Percentiles rank a stretch among this genome's conserved stretches.
phyloP scores from a whole-genome alignment of 129 eudicot species.

The Solidago caesia region DNA sequence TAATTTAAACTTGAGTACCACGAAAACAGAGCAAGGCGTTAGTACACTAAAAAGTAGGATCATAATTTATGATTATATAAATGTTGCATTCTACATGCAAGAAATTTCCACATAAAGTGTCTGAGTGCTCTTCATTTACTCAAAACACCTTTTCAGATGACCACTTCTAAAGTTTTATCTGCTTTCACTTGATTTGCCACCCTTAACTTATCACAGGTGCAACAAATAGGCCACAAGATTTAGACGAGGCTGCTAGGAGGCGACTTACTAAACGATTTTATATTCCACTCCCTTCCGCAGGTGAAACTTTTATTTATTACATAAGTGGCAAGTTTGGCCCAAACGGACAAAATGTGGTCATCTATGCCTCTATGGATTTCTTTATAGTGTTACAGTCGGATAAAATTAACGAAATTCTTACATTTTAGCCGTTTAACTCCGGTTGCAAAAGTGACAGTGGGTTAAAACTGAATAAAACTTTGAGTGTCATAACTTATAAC shows the following conservation, averaged over 20 bases:
- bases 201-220: constrained; percentile 56
- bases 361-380: too few relatives aligned
- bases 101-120: neutral
- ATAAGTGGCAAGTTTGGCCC: constrained; percentile 7
- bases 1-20: neutral
- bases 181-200: neutral
- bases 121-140: neutral
- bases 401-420: too few relatives aligned
- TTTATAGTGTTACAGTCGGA: too few relatives aligned
- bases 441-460: too few relatives aligned
- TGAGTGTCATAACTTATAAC: too few relatives aligned
- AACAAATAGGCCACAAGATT: constrained; percentile 94
- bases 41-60: neutral
- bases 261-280: constrained; percentile 89
- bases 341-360: too few relatives aligned
- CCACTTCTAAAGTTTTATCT: neutral
- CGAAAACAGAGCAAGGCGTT: neutral
- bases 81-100: constrained; percentile 10
- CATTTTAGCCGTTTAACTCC: too few relatives aligned
- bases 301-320: constrained; percentile 28
- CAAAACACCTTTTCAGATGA: neutral
- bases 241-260: constrained; percentile 97
- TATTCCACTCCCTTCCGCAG: constrained; percentile 90
- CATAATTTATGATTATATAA: neutral
- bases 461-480: too few relatives aligned